Percentiles rank a stretch among this genome's conserved stretches.
These are phyloP conservation scores for Candida awuae DNA, from an alignment of 805 yeast species.

Conservation along the genomic window DNA sequence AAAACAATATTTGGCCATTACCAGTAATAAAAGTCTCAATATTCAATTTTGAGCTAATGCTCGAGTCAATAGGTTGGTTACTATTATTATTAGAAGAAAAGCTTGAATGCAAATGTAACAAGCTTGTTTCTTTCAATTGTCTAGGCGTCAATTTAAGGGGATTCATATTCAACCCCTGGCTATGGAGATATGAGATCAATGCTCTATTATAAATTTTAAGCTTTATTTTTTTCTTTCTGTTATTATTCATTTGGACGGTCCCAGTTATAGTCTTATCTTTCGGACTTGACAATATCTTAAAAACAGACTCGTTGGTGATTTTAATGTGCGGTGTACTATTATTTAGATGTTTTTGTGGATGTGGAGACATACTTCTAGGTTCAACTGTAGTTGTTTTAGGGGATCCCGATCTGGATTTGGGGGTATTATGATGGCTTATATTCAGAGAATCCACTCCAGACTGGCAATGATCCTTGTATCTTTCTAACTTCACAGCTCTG, in stretches of 20 bases:
- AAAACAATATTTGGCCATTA: constrained; percentile 27
- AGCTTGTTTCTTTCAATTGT: constrained; percentile 5
- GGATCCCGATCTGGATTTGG: too few species aligned
- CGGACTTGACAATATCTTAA: constrained; percentile 13
- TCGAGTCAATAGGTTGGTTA: constrained; percentile 9
- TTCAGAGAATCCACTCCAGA: too few species aligned
- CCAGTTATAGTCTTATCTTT: constrained; percentile 17
- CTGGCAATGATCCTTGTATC: too few species aligned
- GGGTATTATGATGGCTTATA: too few species aligned
- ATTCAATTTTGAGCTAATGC: constrained; percentile 9
- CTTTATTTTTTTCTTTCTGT: constrained; percentile 8
- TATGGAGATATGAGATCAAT: constrained; percentile 18
- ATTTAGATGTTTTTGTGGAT: not conserved
- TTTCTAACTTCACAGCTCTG: too few species aligned
- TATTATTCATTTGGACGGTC: not conserved
- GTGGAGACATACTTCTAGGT: too few species aligned
- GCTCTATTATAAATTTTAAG: constrained; percentile 23
- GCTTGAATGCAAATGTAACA: not conserved
- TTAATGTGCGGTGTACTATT: not conserved
- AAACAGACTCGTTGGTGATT: constrained; percentile 3
- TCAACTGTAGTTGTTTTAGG: too few species aligned
- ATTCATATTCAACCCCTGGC: constrained; percentile 25
- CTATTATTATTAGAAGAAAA: not conserved
- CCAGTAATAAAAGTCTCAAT: constrained; percentile 25
- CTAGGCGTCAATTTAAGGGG: constrained; percentile 18